These are phyloP conservation scores for Ceraceosorus guamensis DNA, from an alignment of 1,284 basidiomycete species.

Conservation along the genomic window DNA sequence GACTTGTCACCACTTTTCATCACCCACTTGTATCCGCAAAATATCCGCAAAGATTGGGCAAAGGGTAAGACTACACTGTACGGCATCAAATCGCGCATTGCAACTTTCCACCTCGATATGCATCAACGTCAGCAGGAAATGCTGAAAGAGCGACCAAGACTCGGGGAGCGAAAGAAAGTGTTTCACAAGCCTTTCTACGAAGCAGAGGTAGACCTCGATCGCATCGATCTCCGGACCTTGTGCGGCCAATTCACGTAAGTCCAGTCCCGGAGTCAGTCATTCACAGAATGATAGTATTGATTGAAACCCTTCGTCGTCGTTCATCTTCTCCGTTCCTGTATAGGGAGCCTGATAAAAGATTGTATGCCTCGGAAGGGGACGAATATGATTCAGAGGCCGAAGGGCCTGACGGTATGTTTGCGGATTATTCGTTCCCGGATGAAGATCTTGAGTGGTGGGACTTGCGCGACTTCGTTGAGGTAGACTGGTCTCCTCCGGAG, in stretches of 20 bases:
- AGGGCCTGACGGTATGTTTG: slow-evolving; percentile 27
- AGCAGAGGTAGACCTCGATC: slow-evolving; percentile 75
- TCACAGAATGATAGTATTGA: slow-evolving; percentile 18
- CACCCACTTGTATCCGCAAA: slow-evolving; percentile 79
- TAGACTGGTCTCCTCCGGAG: slow-evolving; percentile 59
- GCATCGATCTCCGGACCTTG: slow-evolving; percentile 70
- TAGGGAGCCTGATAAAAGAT: slow-evolving; percentile 17
- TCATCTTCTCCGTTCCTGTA: too few relatives aligned
- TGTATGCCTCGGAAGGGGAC: slow-evolving; percentile 20
- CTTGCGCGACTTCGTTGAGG: slow-evolving; percentile 74
- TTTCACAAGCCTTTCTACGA: slow-evolving; percentile 81
- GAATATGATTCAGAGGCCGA: slow-evolving; percentile 36
- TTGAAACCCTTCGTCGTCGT: too few relatives aligned
- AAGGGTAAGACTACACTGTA: slow-evolving; percentile 71
- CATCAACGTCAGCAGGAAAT: slow-evolving; percentile 84
- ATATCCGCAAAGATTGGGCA: slow-evolving; percentile 66
- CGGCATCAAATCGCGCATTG: slow-evolving; percentile 73
- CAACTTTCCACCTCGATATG: slow-evolving; percentile 77
- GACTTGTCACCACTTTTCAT: slow-evolving; percentile 71
- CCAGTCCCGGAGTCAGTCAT: too few relatives aligned
- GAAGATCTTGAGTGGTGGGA: slow-evolving; percentile 63
- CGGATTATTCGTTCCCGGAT: slow-evolving; percentile 15
- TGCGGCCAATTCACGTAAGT: slow-evolving; percentile 70
- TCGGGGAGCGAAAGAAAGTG: slow-evolving; percentile 17
- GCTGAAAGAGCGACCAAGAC: slow-evolving; percentile 48